Base-by-base conservation (phyloP, 2,329 filamentous ascomycete genomes). In the Talaromyces rugulosus region DNA sequence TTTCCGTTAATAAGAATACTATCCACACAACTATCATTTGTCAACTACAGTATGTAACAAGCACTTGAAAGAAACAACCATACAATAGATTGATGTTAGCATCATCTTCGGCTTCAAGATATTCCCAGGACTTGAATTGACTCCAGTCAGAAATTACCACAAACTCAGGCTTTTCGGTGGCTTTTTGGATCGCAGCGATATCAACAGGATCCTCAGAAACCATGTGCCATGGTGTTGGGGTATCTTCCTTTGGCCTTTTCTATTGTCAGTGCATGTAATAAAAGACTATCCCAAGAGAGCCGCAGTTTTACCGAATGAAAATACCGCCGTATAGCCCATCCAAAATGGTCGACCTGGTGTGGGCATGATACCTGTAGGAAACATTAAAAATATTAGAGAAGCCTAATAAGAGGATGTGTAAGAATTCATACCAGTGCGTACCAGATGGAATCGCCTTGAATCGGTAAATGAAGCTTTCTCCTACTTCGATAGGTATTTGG, bases 301-400 rank as follows among this genome's bases (percentile, higher is more conserved):
- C 85, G 62, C 85, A 81, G 14, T 87, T 78, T 64, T 87, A 84
- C 2, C 80, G 79, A 1, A 75, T 72, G 27, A 78, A 77, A 67
- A 88, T 81, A 2, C 83, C 72, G 0, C 85, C 86, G 56, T 82
- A 84, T 11, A 86, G 72, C 0, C 86, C 86, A 66, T 88, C 85
- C 56, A 84, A 81, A 11, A 87, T 80, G 63, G 86, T 84, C 2
- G 79, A 78, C 2, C 75, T 72, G 28, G 75, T 76, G 65, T 87
- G 85, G 0, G 83, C 80, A 70, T 87, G 85, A 65, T 87, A 87
- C 54, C 54, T 56, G 6, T 56, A 16, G 2, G 7, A 30, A 18
- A 1, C 1, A 7, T 11, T 27, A 27, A 27, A 9, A 9, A 4
- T 2, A 27, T 18, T 6, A 47, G 44, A 18, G 3, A 23, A 27